Evolutionary conservation across 2,329 filamentous ascomycete genomes (phyloP), one percentile per base, ranked within the genome.

Genomic region (Cytospora paraplurivora): DNA sequence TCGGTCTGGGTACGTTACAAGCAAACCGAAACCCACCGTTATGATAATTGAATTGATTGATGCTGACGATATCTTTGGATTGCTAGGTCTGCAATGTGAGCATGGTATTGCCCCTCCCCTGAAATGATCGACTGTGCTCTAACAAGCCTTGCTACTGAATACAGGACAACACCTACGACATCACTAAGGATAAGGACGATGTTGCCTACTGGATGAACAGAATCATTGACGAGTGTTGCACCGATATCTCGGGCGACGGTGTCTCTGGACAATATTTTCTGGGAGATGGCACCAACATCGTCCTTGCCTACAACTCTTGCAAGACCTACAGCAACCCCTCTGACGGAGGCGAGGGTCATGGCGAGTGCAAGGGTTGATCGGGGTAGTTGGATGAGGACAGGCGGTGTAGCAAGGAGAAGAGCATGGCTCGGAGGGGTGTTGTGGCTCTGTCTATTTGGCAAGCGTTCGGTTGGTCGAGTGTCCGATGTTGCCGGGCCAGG

Each of bases 1-100:
- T n/a, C 33, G 19, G 35, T 52, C 56, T 37, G 47, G 56, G 56
- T 59, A 1, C 37, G 56, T 51, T 10, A 41, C 32, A 6, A 10
- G 10, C 19, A 21, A 2, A 11, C 8, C 51, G 21, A 5, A 37
- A 5, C 34, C 10, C 15, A 35, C 6, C 3, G 10, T 7, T 1
- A 21, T 32, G 19, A 13, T 44, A 2, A 4, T 19, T 17, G 11
- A 11, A 2, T 6, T 3, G 3, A 17, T 17, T 27, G 27, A 13
- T 19, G 10, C 56, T 59, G 21, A 50, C 7, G 6, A 19, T 19
- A 19, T 38, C 6, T 37, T 37, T 17, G 5, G 15, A 2, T 27
- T 27, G 27, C 32, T 32, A 59, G 56, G 8, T 51, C 35, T 59
- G 44, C 44, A 59, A 33, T 38, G 44, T 51, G 51, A 38, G 44